Evolutionary conservation across 2,329 filamentous ascomycete species (phyloP).

Genomic region (Westerdykella sp.): DNA sequence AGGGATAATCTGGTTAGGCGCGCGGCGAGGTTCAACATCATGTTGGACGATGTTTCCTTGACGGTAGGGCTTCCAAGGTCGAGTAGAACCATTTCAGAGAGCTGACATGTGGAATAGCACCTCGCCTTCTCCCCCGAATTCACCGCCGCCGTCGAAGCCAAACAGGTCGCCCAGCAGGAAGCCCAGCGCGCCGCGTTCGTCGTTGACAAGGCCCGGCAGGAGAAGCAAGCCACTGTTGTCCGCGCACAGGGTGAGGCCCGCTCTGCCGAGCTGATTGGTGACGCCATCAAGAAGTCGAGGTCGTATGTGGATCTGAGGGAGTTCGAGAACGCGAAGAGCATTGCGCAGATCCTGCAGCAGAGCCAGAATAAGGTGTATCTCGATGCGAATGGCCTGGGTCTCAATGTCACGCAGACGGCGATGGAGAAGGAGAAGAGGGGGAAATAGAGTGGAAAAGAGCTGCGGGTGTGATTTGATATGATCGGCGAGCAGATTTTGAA

Average conservation of each 20-base stretch:
- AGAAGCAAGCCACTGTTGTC: constrained; percentile 98
- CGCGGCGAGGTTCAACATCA: constrained; percentile 93
- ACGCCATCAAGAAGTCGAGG: constrained; percentile 99
- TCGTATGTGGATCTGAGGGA: constrained; percentile 95
- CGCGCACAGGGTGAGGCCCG: constrained; percentile 98
- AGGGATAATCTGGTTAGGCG: constrained; percentile 86
- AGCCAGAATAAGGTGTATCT: constrained; percentile 90
- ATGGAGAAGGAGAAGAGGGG: constrained; percentile 37
- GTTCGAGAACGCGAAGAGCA: constrained; percentile 90
- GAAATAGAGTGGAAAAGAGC: constrained; percentile 11
- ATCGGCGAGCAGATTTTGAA: constrained; percentile 1
- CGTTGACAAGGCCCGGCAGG: constrained; percentile 96
- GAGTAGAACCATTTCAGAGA: not conserved
- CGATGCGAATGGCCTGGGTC: constrained; percentile 80
- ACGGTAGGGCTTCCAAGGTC: constrained; percentile 57
- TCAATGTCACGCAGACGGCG: constrained; percentile 63
- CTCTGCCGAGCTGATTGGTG: constrained; percentile 94
- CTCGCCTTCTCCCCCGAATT: constrained; percentile 65
- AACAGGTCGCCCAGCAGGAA: constrained; percentile 75
- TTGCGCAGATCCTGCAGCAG: constrained; percentile 84
- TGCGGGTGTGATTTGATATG: not conserved
- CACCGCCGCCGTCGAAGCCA: constrained; percentile 63
- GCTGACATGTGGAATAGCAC: constrained; percentile 43
- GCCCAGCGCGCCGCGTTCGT: constrained; percentile 95
- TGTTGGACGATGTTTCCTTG: constrained; percentile 93